These are phyloP conservation scores for Stagonosporopsis chrysanthemi DNA, from an alignment of 2,329 filamentous ascomycete genomes.

Conservation along the genomic window DNA sequence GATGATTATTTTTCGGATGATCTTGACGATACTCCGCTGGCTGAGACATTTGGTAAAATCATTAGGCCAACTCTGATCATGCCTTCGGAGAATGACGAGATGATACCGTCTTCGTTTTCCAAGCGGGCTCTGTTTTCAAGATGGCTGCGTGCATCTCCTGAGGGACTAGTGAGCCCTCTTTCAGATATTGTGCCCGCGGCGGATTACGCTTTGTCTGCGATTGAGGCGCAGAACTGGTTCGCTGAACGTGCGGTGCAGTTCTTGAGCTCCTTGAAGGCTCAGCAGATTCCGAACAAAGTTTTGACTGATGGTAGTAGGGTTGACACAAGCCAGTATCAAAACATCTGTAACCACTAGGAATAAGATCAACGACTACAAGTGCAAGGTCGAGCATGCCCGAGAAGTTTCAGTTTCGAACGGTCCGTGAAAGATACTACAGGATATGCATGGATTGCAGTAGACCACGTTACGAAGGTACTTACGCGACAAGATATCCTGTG, in stretches of 20 bases:
- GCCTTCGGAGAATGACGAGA: slow-evolving; percentile 26
- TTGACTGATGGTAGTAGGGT: no score
- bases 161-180: background rate
- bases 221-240: background rate
- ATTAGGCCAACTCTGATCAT: slow-evolving; percentile 20
- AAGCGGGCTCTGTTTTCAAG: slow-evolving; percentile 15
- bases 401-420: no score
- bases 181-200: background rate
- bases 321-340: no score
- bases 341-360: no score
- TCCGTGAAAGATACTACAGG: no score
- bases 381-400: no score
- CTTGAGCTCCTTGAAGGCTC: background rate
- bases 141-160: slow-evolving; percentile 3
- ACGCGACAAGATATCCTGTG: no score
- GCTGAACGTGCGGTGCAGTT: background rate
- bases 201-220: slow-evolving; percentile 1
- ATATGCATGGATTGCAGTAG: no score
- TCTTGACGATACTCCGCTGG: slow-evolving; percentile 6
- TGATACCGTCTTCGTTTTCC: slow-evolving; percentile 22
- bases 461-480: no score
- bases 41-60: slow-evolving; percentile 13
- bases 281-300: background rate
- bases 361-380: no score
- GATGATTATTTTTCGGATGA: slow-evolving; percentile 32